Evolutionary conservation across 768 basidiomycete genomes (phyloP).

Genomic region (Leccinum variicolor): DNA sequence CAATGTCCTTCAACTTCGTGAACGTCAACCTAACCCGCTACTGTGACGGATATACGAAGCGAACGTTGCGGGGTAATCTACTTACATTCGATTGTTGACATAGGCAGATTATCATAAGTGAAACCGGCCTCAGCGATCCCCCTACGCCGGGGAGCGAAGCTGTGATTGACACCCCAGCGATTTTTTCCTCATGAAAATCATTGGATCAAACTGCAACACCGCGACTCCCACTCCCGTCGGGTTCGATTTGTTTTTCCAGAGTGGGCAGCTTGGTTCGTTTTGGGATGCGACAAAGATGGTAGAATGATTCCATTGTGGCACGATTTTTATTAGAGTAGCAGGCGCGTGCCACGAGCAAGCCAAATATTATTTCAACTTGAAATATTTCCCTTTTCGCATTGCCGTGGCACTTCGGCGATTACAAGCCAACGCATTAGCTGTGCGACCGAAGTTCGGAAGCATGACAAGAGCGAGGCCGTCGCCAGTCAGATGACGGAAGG

Average conservation of each 20-base stretch:
- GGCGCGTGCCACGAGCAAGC: slow-evolving; percentile 4
- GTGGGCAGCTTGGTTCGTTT: slow-evolving; percentile 6
- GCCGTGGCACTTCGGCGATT: background rate
- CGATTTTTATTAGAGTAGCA: background rate
- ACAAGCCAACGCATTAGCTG: background rate
- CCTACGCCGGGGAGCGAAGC: background rate
- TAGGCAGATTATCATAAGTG: background rate
- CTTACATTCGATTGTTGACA: background rate
- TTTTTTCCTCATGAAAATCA: slow-evolving; percentile 4
- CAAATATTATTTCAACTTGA: no score
- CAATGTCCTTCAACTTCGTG: no score
- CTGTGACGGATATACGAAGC: no score
- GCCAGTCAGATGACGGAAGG: background rate
- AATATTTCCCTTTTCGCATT: background rate
- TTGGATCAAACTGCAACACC: background rate
- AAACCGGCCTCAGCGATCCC: background rate
- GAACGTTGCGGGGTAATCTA: background rate
- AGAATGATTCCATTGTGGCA: background rate
- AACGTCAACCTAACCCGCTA: no score
- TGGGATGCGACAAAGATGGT: background rate
- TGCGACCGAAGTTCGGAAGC: background rate
- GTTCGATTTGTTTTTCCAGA: slow-evolving; percentile 6
- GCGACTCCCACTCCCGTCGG: background rate
- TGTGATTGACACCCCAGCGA: background rate
- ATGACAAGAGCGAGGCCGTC: background rate